Conservation (phyloP, 2,329 filamentous ascomycete species). For the Colletotrichum nymphaeae region DNA sequence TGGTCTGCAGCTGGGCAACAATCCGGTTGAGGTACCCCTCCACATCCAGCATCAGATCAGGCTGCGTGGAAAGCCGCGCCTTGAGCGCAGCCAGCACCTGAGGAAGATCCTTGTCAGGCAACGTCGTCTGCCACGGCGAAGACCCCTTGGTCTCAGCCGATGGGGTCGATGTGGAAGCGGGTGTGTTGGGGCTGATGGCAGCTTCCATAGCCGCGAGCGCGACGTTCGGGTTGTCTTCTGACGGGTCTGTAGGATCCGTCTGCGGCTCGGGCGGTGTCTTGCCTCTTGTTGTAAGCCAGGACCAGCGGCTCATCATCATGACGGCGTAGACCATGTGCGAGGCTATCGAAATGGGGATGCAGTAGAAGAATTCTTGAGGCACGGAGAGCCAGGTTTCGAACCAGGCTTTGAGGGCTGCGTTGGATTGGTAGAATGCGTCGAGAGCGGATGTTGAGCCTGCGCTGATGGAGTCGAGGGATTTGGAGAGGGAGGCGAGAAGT, state of each 20-base stretch:
- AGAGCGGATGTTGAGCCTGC: slow-evolving; percentile 54
- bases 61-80: slow-evolving; percentile 54
- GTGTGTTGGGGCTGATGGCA: slow-evolving; percentile 12
- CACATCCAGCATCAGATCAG: slow-evolving; percentile 58
- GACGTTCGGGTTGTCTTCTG: neutral
- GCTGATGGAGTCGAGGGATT: slow-evolving; percentile 52
- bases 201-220: slow-evolving; percentile 25
- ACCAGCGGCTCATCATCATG: slow-evolving; percentile 63
- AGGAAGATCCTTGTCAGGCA: slow-evolving; percentile 43
- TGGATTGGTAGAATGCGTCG: slow-evolving; percentile 62
- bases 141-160: neutral
- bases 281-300: slow-evolving; percentile 51
- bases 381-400: slow-evolving; percentile 61
- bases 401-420: slow-evolving; percentile 58
- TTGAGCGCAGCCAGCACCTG: slow-evolving; percentile 54
- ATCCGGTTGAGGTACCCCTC: slow-evolving; percentile 54
- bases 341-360: slow-evolving; percentile 57
- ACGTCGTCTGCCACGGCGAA: neutral
- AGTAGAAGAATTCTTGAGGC: slow-evolving; percentile 54
- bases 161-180: neutral
- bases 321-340: slow-evolving; percentile 62
- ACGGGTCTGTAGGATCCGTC: neutral
- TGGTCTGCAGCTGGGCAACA: slow-evolving; percentile 55
- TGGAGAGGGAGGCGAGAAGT: slow-evolving; percentile 54
- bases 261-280: too few species aligned